Evolutionary conservation across 352 stramenopile genomes (phyloP), one percentile per base, ranked within the genome.

Genomic region (Pythium guiyangense): DNA sequence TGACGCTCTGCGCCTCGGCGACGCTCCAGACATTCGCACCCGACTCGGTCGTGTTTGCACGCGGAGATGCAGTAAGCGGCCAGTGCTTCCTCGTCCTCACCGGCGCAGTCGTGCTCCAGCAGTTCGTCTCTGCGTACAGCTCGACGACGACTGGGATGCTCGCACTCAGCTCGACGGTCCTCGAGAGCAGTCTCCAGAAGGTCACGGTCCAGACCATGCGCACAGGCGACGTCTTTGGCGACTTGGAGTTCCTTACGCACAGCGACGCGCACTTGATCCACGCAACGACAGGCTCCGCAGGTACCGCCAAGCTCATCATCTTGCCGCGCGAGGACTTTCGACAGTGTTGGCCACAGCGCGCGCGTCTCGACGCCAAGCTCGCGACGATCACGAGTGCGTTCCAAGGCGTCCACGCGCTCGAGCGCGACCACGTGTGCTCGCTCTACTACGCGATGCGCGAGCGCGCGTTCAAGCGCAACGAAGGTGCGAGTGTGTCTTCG

Each of bases 361-460:
- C 60, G 17, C 62, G 48, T 8, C 48, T 79, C 2, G 42, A 80
- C 31, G 42, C 53, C 26, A 82, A 85, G 37, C 25, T 82, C 3
- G 27, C 12, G 14, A 34, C 73, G 27, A 49, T 85, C 14, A 72
- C 69, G 20, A 57, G 17, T 17, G 57, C 69, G n/a, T 66, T 85
- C 6, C 43, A 63, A 31, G 60, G 66, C 3, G 29, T 72, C 3
- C 70, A 64, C 50, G 59, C 55, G n/a, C 63, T 85, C 0, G 72
- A 82, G 18, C 29, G 50, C 3, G 70, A 78, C 20, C 64, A 78
- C 50, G 20, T 79, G 18, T 80, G 70, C 44, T 72, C 72, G 4
- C 53, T 83, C 2, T 85, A 83, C 45, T 74, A 85, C 49, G 62
- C 67, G 3, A 57, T 61, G 51, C 53, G 63, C 22, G 63, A 79